Percentiles rank a stretch among this genome's conserved stretches.
Evolutionary conservation across 176 grass and related monocot species (phyloP).

Genomic region (sorghum (Sorghum bicolor)): Sorghum_bicolor_NCBIv3 NC_012872.2:3336501-3337000

Average conservation of each 20-base stretch:
- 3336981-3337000: conserved; percentile 87
- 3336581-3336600: background rate
- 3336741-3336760: conserved; percentile 76
- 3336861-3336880: conserved; percentile 78
- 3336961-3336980: conserved; percentile 81
- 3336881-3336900: conserved; percentile 53
- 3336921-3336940: background rate
- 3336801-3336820: conserved; percentile 88
- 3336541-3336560: background rate
- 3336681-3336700: conserved; percentile 96
- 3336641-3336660: conserved; percentile 38
- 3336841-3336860: conserved; percentile 76
- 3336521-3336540: background rate
- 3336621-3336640: background rate
- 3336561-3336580: background rate
- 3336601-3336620: background rate
- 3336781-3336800: conserved; percentile 83
- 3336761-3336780: conserved; percentile 86
- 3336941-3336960: background rate
- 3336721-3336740: conserved; percentile 79
- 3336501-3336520: background rate
- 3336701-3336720: conserved; percentile 86
- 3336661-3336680: conserved; percentile 92
- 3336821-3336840: conserved; percentile 72
- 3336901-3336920: background rate